Conservation (phyloP, 164 flowering plant genomes). For the Magnolia kwangsiensis region DNA sequence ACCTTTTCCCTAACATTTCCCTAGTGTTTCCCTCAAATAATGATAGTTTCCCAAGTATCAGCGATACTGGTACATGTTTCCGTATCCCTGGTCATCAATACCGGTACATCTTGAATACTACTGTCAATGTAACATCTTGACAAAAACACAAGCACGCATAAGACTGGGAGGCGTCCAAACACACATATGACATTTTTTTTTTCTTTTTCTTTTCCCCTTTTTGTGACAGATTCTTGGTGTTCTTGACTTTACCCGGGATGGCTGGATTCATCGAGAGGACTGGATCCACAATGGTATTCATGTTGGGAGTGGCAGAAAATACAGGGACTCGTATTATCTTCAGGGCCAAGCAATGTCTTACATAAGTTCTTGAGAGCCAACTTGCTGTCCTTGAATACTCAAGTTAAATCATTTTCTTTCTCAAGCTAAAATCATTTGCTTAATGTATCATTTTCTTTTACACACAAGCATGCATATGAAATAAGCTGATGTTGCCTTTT, state of each 20-base stretch:
- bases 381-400: not conserved
- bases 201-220: not conserved
- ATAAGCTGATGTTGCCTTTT: too few species aligned
- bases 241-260: constrained; percentile 82
- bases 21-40: too few species aligned
- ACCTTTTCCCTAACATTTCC: too few species aligned
- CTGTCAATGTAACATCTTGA: not conserved
- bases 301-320: constrained; percentile 79
- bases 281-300: constrained; percentile 89
- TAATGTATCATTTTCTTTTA: too few species aligned
- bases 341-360: constrained; percentile 95
- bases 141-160: not conserved
- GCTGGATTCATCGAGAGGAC: constrained; percentile 94
- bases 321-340: constrained; percentile 80
- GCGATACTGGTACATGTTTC: too few species aligned
- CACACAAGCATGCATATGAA: too few species aligned
- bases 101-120: too few species aligned
- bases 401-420: not conserved
- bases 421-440: too few species aligned
- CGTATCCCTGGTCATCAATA: too few species aligned
- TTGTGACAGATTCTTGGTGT: constrained; percentile 71
- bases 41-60: too few species aligned
- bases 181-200: not conserved
- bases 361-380: constrained; percentile 49
- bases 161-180: not conserved